Base-by-base conservation (phyloP, 495 filamentous ascomycete genomes). In the Aspergillus cavernicola region DNA sequence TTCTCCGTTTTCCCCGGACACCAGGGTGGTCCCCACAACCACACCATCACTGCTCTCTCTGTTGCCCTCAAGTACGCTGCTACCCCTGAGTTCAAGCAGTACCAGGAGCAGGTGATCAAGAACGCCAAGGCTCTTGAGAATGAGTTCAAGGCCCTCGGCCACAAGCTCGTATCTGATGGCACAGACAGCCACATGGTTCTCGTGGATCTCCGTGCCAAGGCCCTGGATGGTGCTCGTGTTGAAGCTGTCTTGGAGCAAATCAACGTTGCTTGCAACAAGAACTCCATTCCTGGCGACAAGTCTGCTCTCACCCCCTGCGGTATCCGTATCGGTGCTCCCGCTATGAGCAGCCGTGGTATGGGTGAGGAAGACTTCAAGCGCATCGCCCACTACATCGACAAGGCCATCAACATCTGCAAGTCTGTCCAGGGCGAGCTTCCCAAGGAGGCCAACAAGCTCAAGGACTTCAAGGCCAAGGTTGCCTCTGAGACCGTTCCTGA, bases 221-320 rank as follows among this genome's bases (percentile, higher is more conserved):
- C 18, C 47, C 51, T 58, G 42, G 56, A 57, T 33, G 58, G 95
- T 62, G 95, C 95, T 33, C 90, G 95, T 72, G 89, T 97, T 35
- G 95, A 99, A 80, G 89, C 91, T 39, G 85, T 97, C 51, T 84
- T 97, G 3, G 95, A 99, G 77, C 89, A 96, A 70, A 91, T 95
- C 72, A 97, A 96, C 78, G 95, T 97, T 65, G 90, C 95, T 51
- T 93, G 89, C 81, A 99, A 99, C 85, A 99, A 99, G 83, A 99
- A 99, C 80, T 82, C 88, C 45, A 92, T 96, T 45, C 95, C 95
- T 52, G 95, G 95, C 54, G 95, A 99, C 81, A 97, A 95, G 80
- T 95, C 89, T 33, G 95, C 95, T 16, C 83, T 99, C 59, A 95
- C 90, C 53, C 95, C 95, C 40, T 88, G 85, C 64, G 95, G 95